Evolutionary conservation across 1,284 basidiomycete species (phyloP).

Genomic region (Puccinia sorghi): DNA sequence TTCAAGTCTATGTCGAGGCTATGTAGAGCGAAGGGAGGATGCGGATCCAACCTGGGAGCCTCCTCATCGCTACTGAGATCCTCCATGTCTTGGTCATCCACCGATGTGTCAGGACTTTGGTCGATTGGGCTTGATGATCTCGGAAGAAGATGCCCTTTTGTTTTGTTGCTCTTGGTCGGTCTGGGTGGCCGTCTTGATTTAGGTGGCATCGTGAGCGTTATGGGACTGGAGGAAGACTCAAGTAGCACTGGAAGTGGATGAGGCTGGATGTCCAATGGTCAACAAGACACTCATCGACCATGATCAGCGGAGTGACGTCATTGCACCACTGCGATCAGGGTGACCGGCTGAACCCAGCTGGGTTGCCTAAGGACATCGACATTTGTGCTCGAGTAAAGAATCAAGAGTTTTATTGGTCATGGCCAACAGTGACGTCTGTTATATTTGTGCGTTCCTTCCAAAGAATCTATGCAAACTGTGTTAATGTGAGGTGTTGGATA

Average conservation of each 20-base stretch:
- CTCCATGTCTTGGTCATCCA: neutral
- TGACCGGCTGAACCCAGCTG: too few species aligned
- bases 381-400: too few species aligned
- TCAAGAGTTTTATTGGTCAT: too few species aligned
- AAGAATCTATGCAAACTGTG: too few species aligned
- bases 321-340: too few species aligned
- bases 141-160: neutral
- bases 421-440: too few species aligned
- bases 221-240: neutral
- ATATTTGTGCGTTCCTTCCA: too few species aligned
- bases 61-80: constrained; percentile 20
- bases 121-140: neutral
- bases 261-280: neutral
- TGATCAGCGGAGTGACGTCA: too few species aligned
- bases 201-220: constrained; percentile 8
- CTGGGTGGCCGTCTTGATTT: constrained; percentile 21
- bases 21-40: neutral
- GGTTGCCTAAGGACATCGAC: too few species aligned
- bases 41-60: constrained; percentile 14
- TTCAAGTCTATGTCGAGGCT: neutral
- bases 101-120: constrained; percentile 3
- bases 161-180: neutral
- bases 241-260: neutral
- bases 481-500: too few species aligned
- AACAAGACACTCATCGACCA: neutral